phyloP scores from a whole-genome alignment of 805 yeast species.

The Teunomyces gatunensis region DNA sequence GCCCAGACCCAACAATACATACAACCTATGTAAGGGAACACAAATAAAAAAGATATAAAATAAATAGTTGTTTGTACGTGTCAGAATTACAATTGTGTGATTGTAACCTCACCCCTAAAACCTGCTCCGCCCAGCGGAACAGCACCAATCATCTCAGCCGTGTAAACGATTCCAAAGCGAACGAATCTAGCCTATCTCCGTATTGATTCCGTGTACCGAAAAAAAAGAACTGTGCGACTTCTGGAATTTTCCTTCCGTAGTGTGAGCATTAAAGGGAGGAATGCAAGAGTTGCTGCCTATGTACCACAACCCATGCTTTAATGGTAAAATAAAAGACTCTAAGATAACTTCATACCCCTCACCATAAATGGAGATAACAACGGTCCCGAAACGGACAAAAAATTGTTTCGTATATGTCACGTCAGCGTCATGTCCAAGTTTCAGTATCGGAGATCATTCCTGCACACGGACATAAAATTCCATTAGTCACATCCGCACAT shows the following conservation, averaged over 20 bases:
- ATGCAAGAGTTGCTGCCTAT: too few species aligned
- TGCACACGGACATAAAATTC: conserved; percentile 2
- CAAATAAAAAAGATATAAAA: neutral
- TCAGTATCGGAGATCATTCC: conserved; percentile 1
- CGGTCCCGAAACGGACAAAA: neutral
- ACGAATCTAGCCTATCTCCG: conserved; percentile 1
- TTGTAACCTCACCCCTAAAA: neutral
- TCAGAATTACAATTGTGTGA: neutral
- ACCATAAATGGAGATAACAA: neutral
- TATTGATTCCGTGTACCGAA: neutral
- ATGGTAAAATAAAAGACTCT: too few species aligned
- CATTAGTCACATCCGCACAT: conserved; percentile 6
- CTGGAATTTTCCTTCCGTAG: conserved; percentile 2
- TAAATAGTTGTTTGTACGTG: neutral
- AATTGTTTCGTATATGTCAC: neutral
- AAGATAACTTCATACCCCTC: neutral
- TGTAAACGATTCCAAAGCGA: neutral
- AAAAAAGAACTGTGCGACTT: neutral
- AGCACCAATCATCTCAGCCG: neutral
- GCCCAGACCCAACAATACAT: neutral
- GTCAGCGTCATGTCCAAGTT: neutral
- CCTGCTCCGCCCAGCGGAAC: neutral
- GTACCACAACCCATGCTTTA: too few species aligned
- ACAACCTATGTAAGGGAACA: neutral
- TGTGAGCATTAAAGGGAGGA: neutral